A percentile compares a stretch with the other conserved stretches of the same genome.
Evolutionary conservation across 306 rosid genomes (phyloP).

Genomic region (Bauhinia variegata): DNA sequence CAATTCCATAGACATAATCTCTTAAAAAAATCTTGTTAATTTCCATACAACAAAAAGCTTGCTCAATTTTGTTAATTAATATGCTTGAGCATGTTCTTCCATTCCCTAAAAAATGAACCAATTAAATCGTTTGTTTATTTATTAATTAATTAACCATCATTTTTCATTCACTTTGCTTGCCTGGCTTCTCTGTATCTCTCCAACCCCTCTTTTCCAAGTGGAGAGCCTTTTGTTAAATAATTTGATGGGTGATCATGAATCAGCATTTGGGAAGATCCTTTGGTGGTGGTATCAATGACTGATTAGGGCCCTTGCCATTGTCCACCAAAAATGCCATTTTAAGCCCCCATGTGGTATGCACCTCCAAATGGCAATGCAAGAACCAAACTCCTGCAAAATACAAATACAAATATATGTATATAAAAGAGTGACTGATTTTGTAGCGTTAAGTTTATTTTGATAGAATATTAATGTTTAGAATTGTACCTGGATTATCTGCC

Average conservation of each 20-base stretch:
- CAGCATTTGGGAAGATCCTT: conserved; percentile 67
- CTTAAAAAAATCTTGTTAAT: conserved; percentile 20
- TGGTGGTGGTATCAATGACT: conserved; percentile 72
- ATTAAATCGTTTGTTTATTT: not conserved
- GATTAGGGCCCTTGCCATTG: conserved; percentile 78
- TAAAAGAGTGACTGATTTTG: not conserved
- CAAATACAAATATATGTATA: conserved; percentile 14
- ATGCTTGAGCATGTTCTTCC: conserved; percentile 34
- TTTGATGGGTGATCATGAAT: not conserved
- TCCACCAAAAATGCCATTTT: conserved; percentile 98
- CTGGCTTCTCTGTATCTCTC: not conserved
- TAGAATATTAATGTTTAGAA: not conserved
- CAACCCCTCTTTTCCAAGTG: not conserved
- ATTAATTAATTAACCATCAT: conserved; percentile 15
- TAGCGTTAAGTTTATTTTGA: not conserved
- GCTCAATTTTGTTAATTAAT: conserved; percentile 42
- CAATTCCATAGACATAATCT: conserved; percentile 6
- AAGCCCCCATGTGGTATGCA: conserved; percentile 95
- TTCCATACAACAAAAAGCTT: conserved; percentile 20
- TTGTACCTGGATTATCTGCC: conserved; percentile 94
- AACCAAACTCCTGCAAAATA: conserved; percentile 79
- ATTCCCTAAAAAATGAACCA: conserved; percentile 26
- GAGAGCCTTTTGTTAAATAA: not conserved
- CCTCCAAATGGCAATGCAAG: conserved; percentile 91
- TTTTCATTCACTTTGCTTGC: not conserved